Evolutionary conservation across 208 protist species (phyloP), one percentile per base, ranked within the genome.

Genomic region (Strigomonas galati): DNA sequence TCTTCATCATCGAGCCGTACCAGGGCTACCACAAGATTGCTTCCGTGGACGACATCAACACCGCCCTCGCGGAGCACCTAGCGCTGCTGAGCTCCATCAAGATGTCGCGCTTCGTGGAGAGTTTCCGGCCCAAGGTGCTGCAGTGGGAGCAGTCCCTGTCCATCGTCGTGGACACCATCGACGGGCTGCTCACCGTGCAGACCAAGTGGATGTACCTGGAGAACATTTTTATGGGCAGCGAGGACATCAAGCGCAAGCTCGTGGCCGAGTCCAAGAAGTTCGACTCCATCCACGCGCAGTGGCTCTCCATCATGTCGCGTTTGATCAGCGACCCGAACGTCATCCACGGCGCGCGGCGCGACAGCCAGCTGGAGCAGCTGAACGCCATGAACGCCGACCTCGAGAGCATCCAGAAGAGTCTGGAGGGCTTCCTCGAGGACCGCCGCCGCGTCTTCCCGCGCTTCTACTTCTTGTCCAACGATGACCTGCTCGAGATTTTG

Each of bases 381-480:
- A 94, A 94, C 74, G 66, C 80, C 58, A 98, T 99, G 90, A 95
- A 95, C 74, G 81, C 67, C 35, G 91, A 97, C 69, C 78, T 99
- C 9, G 97, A 99, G 76, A 76, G 93, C 35, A 98, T 99, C 66
- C 97, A 99, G 77, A 98, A 99, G 82, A 94, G 91, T 54, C 86
- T 99, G 4, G 95, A 98, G 69, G 87, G 93, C 46, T 99, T 98
- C 74, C 82, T 99, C 10, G 97, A 99, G 80, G 95, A 97, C 59
- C 97, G 98, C 60, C 91, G 98, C 32, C 87, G 89, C 52, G 71
- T 89, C 49, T 99, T 99, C 81, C 97, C 98, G 31, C 88, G 98
- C 30, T 99, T 99, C 75, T 99, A 99, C 81, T 99, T 99, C 57
- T 67, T 99, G 19, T 99, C 97, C 4, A 98, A 99, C 71, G 93